Evolutionary conservation across 139 green algal species (phyloP), one percentile per base, ranked within the genome.

Genomic region (Haematococcus sp.): DNA sequence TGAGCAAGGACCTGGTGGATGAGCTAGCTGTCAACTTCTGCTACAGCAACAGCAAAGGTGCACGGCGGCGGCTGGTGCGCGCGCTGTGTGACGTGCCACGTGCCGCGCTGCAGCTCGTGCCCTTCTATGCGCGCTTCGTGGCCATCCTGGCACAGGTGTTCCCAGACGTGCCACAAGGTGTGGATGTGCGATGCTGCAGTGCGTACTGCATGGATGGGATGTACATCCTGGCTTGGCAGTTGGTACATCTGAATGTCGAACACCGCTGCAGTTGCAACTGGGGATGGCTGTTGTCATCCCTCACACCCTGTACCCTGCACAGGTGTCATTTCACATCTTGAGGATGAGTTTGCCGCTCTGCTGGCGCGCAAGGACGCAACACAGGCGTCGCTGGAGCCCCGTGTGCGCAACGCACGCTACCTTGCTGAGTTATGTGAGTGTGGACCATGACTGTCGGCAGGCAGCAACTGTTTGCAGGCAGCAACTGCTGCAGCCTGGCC

Each of bases 1-100:
- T 95, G 7, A 95, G 76, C 63, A 44, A 85, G 33, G 92, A 98
- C 34, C 63, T 91, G 40, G 65, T 20, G 30, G 94, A 98, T 60
- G 83, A 94, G 63, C 68, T 97, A 30, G 79, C 91, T 1, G 70
- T 96, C 11, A 89, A 94, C 52, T 97, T 98, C 78, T 97, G 91
- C 80, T 97, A 93, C 76, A 44, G 86, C 68, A 94, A 93, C 81
- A 90, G 71, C 72, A 96, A 97, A 79, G 87, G 69, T 0, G 85
- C 84, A 11, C 65, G 93, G 3, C 91, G 77, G 71, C 66, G 83
- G 31, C 84, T 94, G 49, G 78, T 87, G 32, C 65, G 81, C 4
- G 80, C 88, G 20, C 84, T 98, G 60, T 84, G 85, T 17, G 85
- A 88, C 17, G 85, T 92, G 25, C 91, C 88, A 0, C 61, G 83